Evolutionary conservation across 371 early-diverging fungal species (phyloP).

Genomic region (Rhizopus arrhizus): DNA sequence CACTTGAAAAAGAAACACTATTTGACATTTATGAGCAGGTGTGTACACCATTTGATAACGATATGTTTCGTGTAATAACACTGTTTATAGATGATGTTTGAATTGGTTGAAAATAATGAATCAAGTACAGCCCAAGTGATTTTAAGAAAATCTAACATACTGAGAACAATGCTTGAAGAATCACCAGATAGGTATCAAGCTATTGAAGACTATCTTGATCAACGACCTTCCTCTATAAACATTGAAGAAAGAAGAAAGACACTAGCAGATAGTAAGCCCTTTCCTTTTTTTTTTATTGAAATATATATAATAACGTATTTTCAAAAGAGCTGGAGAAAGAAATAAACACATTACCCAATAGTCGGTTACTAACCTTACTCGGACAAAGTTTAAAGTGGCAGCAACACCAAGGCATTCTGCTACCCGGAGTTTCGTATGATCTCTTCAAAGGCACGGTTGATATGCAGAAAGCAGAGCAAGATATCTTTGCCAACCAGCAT

Average conservation of each 20-base stretch:
- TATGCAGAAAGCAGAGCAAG: constrained; percentile 66
- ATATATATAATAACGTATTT: neutral
- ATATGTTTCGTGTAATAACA: too few relatives aligned
- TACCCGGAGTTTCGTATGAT: constrained; percentile 70
- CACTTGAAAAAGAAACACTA: constrained; percentile 67
- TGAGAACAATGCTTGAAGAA: constrained; percentile 71
- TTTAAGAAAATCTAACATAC: constrained; percentile 84
- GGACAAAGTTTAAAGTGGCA: constrained; percentile 89
- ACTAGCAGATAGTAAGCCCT: constrained; percentile 27
- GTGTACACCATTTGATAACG: too few relatives aligned
- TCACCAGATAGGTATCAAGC: constrained; percentile 81
- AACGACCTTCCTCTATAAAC: constrained; percentile 58
- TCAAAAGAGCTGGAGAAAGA: constrained; percentile 25
- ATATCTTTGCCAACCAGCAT: constrained; percentile 64
- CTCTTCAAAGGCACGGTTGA: constrained; percentile 72
- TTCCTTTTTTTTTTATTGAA: constrained; percentile 46
- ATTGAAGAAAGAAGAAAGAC: constrained; percentile 66
- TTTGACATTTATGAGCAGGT: constrained; percentile 92
- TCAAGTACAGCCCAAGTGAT: constrained; percentile 82
- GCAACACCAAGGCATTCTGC: constrained; percentile 75
- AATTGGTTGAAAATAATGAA: constrained; percentile 83
- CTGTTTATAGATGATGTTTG: constrained; percentile 70
- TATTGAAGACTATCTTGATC: constrained; percentile 75
- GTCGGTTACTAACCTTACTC: constrained; percentile 75
- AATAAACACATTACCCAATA: constrained; percentile 30